phyloP scores from a whole-genome alignment of 176 grass and related monocot genomes.

The Oryza brachyantha region DNA sequence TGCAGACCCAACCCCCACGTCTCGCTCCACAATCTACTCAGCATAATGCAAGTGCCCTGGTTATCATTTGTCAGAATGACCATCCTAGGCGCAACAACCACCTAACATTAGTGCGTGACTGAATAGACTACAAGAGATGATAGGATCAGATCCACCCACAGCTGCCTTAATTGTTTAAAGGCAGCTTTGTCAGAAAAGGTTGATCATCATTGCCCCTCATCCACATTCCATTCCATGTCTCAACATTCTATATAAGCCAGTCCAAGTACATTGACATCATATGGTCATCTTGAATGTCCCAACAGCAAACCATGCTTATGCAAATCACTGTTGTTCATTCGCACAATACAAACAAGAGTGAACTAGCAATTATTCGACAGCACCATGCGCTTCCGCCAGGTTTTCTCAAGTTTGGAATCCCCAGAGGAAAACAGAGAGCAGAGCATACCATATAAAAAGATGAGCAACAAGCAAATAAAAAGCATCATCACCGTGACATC shows the following conservation, averaged over 20 bases:
- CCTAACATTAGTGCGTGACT: not conserved
- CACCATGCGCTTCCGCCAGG: too few species aligned
- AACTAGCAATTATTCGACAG: too few species aligned
- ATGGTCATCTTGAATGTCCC: too few species aligned
- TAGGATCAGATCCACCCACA: not conserved
- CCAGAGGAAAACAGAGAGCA: too few species aligned
- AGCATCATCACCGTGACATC: too few species aligned
- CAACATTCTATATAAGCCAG: not conserved
- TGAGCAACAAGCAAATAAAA: too few species aligned
- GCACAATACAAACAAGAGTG: too few species aligned
- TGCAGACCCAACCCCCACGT: not conserved
- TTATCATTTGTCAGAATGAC: constrained; percentile 9
- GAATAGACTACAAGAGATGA: not conserved
- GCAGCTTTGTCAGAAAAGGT: not conserved
- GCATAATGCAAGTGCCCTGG: not conserved
- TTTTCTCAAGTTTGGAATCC: too few species aligned
- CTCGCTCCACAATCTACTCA: not conserved
- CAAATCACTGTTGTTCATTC: too few species aligned
- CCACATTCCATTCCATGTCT: not conserved
- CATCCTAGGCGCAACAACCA: constrained; percentile 21
- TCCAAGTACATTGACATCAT: too few species aligned
- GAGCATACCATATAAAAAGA: too few species aligned
- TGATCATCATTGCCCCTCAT: not conserved
- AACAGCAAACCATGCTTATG: too few species aligned
- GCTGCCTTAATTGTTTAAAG: not conserved